Conservation (phyloP, 2,329 filamentous ascomycete genomes). For the Phaeosphaeriaceae sp. region DNA sequence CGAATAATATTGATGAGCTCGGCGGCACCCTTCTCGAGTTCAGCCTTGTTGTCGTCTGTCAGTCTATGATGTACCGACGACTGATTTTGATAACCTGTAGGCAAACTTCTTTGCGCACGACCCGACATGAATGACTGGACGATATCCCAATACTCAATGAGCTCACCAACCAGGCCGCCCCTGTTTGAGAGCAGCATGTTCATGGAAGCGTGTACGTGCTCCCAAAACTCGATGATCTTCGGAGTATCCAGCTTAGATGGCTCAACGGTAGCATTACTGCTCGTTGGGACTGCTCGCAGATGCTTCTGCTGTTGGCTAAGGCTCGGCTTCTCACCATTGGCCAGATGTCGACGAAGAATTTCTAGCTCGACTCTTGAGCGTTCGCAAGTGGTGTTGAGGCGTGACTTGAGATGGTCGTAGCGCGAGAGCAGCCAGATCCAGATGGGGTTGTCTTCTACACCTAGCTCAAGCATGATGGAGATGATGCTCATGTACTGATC, state of each 20-base stretch:
- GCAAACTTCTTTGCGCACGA: conserved; percentile 79
- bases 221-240: conserved; percentile 90
- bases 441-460: conserved; percentile 94
- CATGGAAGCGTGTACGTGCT: conserved; percentile 80
- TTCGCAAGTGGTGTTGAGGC: conserved; percentile 80
- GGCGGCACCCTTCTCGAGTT: conserved; percentile 77
- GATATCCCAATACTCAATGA: conserved; percentile 93
- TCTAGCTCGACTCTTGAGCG: conserved; percentile 93
- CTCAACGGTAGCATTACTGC: conserved; percentile 63
- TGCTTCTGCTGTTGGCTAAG: conserved; percentile 75
- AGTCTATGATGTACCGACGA: conserved; percentile 83
- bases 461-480: conserved; percentile 85
- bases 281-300: conserved; percentile 74
- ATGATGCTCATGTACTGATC: conserved; percentile 96
- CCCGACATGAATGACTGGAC: conserved; percentile 90
- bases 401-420: conserved; percentile 87
- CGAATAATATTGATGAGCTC: conserved; percentile 86
- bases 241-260: conserved; percentile 73
- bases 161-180: conserved; percentile 83
- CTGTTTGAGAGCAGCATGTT: conserved; percentile 74
- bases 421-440: conserved; percentile 94
- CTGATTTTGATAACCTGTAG: conserved; percentile 80
- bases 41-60: conserved; percentile 70
- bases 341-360: conserved; percentile 81
- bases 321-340: conserved; percentile 74